Percentiles rank a stretch among this genome's conserved stretches.
Evolutionary conservation across 805 yeast species (phyloP).

Genomic region (Starmerella stigmatis): DNA sequence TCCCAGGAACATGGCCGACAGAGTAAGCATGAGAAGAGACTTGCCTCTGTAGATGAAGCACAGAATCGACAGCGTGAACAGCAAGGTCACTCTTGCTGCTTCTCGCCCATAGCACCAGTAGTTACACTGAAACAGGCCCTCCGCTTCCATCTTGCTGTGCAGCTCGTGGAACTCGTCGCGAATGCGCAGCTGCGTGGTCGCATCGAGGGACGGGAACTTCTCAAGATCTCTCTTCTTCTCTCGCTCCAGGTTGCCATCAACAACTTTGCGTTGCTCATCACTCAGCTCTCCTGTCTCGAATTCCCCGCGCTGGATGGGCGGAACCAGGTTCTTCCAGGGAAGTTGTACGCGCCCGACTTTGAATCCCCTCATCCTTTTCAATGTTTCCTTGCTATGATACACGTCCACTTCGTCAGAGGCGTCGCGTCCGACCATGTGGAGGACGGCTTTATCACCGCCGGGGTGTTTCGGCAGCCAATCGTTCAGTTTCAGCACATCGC

Average conservation of each 20-base stretch:
- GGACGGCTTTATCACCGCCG: constrained; percentile 78
- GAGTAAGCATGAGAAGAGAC: constrained; percentile 32
- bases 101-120: constrained; percentile 69
- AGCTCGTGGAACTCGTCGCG: constrained; percentile 50
- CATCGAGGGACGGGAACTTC: constrained; percentile 54
- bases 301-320: constrained; percentile 79
- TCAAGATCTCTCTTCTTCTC: constrained; percentile 47
- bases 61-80: constrained; percentile 42
- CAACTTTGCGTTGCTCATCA: constrained; percentile 28
- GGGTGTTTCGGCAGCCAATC: constrained; percentile 69
- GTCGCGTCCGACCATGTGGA: constrained; percentile 78
- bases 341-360: constrained; percentile 54
- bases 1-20: constrained; percentile 60
- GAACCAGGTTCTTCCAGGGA: constrained; percentile 64
- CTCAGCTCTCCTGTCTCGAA: constrained; percentile 30
- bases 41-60: constrained; percentile 33
- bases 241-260: constrained; percentile 49
- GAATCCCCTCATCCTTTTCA: constrained; percentile 43
- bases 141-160: constrained; percentile 44
- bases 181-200: constrained; percentile 50
- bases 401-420: constrained; percentile 87
- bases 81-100: constrained; percentile 44
- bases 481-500: constrained; percentile 53
- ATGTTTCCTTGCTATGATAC: constrained; percentile 58
- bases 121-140: constrained; percentile 60